These are phyloP conservation scores for Alternaria novae-zelandiae DNA, from an alignment of 2,329 filamentous ascomycete species.

Conservation along the genomic window DNA sequence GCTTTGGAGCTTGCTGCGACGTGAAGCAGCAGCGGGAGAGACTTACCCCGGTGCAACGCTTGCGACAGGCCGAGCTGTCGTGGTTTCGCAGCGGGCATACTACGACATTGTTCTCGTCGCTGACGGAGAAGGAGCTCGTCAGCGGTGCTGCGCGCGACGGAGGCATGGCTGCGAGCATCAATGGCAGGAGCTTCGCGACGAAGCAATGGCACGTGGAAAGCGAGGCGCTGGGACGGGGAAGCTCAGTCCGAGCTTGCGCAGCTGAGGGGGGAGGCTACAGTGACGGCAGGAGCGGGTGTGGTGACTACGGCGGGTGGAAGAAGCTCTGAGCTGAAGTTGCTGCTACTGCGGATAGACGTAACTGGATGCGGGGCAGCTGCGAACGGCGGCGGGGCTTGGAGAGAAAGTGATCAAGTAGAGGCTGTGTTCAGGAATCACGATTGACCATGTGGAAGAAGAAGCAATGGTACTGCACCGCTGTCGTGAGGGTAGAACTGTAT, in stretches of 20 bases:
- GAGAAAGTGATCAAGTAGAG: conserved; percentile 5
- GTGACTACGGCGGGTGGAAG: conserved; percentile 7
- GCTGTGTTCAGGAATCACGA: conserved; percentile 4
- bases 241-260: conserved; percentile 8
- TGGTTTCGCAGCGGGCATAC: conserved; percentile 95
- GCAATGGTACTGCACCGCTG: conserved; percentile 4
- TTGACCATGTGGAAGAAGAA: not conserved
- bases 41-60: conserved; percentile 98
- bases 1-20: conserved; percentile 8
- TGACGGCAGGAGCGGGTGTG: not conserved
- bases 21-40: conserved; percentile 17
- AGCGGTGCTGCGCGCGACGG: conserved; percentile 77
- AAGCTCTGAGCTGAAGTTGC: conserved; percentile 13
- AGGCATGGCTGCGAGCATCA: conserved; percentile 72
- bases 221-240: not conserved
- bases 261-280: conserved; percentile 2
- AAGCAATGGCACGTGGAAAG: conserved; percentile 11
- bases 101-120: conserved; percentile 93
- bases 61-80: conserved; percentile 95
- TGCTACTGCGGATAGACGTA: conserved; percentile 15
- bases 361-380: conserved; percentile 16
- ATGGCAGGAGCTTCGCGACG: conserved; percentile 20
- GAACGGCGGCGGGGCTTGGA: conserved; percentile 12
- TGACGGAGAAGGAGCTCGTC: conserved; percentile 89
- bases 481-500: conserved; percentile 8